Percentiles rank a stretch among this genome's conserved stretches.
Conservation (phyloP, 805 yeast species). For the Spencermartinsiella europaea region DNA sequence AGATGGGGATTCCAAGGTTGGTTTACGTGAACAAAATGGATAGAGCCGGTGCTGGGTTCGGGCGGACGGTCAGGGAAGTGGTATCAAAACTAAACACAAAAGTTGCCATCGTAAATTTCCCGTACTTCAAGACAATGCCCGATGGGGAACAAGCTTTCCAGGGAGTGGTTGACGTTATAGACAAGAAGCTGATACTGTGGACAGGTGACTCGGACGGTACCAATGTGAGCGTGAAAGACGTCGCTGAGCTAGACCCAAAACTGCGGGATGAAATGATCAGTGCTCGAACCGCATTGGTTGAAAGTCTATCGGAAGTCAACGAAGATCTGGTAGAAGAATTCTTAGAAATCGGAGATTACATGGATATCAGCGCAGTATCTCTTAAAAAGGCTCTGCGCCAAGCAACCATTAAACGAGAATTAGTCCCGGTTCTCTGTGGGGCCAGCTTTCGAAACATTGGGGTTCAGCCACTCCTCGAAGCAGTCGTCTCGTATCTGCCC, state of each 20-base stretch:
- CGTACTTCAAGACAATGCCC: constrained; percentile 53
- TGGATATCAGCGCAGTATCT: constrained; percentile 49
- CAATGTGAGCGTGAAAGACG: constrained; percentile 43
- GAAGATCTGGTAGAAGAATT: constrained; percentile 73
- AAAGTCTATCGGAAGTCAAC: constrained; percentile 77
- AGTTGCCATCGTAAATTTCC: constrained; percentile 71
- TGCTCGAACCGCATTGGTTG: constrained; percentile 73
- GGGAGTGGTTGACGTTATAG: constrained; percentile 74
- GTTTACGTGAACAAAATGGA: constrained; percentile 94
- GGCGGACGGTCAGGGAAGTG: constrained; percentile 82
- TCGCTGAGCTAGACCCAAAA: constrained; percentile 29
- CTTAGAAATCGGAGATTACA: constrained; percentile 63
- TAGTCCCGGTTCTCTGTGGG: constrained; percentile 86
- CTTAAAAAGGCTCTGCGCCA: constrained; percentile 58
- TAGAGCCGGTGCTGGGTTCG: constrained; percentile 90
- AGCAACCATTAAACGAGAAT: constrained; percentile 52
- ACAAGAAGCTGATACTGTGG: constrained; percentile 52
- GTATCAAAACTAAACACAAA: constrained; percentile 69
- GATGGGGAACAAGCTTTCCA: constrained; percentile 39
- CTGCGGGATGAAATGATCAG: constrained; percentile 40
- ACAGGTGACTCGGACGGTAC: constrained; percentile 41
- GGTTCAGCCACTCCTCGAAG: constrained; percentile 89
- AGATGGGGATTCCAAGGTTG: constrained; percentile 63
- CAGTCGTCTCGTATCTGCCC: constrained; percentile 72
- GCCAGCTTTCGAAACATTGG: constrained; percentile 91